Evolutionary conservation across 2,329 filamentous ascomycete species (phyloP), one percentile per base, ranked within the genome.

Genomic region (Didymella segeticola): DNA sequence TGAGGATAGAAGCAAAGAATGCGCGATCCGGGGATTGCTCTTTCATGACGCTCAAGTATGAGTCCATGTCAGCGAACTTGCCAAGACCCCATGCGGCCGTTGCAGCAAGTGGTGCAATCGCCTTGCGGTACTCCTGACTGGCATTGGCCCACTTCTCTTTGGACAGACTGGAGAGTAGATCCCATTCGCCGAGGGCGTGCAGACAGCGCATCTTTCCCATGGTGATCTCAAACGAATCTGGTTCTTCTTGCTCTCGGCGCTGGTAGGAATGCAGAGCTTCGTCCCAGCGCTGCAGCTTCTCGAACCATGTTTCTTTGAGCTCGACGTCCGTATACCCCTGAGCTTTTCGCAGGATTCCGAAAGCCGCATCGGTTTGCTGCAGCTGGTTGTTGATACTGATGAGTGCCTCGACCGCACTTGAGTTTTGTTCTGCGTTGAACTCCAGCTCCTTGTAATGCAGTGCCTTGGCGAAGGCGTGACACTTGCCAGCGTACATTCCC

Each of bases 121-220:
- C 86, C 62, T 93, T 88, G 67, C 95, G 90, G 54, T 97, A 88
- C 58, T 98, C 95, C 5, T 89, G 84, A 4, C 88, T 87, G 7
- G 93, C 95, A 71, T 93, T 92, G 62, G 90, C 86, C 95, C 95
- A 99, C 45, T 93, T 96, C 70, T 93, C 92, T 70, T 96, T 89
- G 0, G 93, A 93, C 48, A 99, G 82, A 42, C 86, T 87, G 1
- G 93, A 96, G 14, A 99, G 82, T 4, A 91, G 87, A 63, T 98
- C 96, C 95, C 95, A 99, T 75, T 99, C 95, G 57, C 95, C 95
- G 29, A 99, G 82, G 8, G 95, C 96, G 72, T 99, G 95, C 60
- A 98, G 79, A 82, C 95, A 99, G 41, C 95, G 88, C 95, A 99
- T 99, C 78, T 99, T 99, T 62, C 95, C 95, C 93, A 99, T 98